These are phyloP conservation scores for Salvia splendens DNA, from an alignment of 257 asterid species.

Conservation along the genomic window DNA sequence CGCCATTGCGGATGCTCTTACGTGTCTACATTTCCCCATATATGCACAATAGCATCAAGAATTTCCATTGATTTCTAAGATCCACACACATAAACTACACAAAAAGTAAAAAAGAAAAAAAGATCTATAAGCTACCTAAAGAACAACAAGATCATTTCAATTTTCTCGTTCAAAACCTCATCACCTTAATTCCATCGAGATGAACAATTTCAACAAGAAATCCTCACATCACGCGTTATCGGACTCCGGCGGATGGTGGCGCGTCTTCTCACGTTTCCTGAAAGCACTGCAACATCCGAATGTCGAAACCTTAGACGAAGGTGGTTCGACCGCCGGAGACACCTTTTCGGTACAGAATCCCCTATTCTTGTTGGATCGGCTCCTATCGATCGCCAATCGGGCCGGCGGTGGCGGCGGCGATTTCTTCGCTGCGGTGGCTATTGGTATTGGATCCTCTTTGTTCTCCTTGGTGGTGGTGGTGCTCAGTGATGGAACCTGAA, in stretches of 20 bases:
- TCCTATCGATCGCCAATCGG: conserved; percentile 41
- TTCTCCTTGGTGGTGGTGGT: conserved; percentile 8
- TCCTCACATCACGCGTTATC: conserved; percentile 44
- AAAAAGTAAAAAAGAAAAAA: conserved; percentile 1
- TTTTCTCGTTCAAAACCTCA: conserved; percentile 31
- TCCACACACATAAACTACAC: conserved; percentile 28
- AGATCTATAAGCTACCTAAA: neutral
- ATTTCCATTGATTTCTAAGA: conserved; percentile 18
- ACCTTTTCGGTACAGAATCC: conserved; percentile 48
- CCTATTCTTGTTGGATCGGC: conserved; percentile 51
- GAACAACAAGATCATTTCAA: conserved; percentile 19
- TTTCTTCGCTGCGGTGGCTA: conserved; percentile 19
- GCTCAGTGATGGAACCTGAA: neutral
- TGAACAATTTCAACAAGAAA: conserved; percentile 10
- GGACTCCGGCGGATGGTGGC: conserved; percentile 47
- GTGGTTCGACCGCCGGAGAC: conserved; percentile 50
- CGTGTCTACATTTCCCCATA: too few relatives aligned
- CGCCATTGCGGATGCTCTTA: too few relatives aligned
- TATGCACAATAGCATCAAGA: conserved; percentile 24
- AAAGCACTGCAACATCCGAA: conserved; percentile 48
- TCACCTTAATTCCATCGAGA: too few relatives aligned
- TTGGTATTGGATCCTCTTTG: conserved; percentile 31
- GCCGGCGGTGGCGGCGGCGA: conserved; percentile 32
- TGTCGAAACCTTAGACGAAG: conserved; percentile 54
- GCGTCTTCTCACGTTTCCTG: conserved; percentile 41